Evolutionary conservation across 2,329 filamentous ascomycete genomes (phyloP).

Genomic region (Pseudogymnoascus sp.): DNA sequence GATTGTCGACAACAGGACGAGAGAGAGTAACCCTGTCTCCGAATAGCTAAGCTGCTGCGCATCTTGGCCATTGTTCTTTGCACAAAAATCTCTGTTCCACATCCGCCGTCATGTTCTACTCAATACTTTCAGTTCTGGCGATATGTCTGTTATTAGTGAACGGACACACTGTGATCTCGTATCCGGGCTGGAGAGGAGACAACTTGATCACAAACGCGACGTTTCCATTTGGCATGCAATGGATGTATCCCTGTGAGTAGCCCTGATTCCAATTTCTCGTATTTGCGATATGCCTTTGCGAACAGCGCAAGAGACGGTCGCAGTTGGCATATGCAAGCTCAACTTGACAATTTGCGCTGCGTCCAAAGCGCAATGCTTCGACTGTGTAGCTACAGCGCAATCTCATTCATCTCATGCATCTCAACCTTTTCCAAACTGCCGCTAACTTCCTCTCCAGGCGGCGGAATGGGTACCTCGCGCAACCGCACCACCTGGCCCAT

Average conservation of each 20-base stretch:
- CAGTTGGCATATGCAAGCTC: background rate
- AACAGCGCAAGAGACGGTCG: background rate
- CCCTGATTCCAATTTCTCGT: background rate
- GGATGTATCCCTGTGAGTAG: constrained; percentile 33
- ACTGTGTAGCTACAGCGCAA: background rate
- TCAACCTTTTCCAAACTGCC: constrained; percentile 10
- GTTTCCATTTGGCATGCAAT: constrained; percentile 32
- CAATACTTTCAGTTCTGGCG: background rate
- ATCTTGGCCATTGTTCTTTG: background rate
- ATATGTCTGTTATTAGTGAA: constrained; percentile 26
- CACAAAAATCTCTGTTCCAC: background rate
- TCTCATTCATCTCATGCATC: background rate
- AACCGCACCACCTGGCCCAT: constrained; percentile 94
- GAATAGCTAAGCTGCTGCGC: constrained; percentile 6
- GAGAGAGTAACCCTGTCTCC: background rate
- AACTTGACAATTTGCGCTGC: background rate
- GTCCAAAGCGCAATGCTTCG: background rate
- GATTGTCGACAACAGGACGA: background rate
- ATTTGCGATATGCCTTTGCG: background rate
- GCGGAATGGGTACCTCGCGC: constrained; percentile 64
- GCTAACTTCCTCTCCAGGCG: constrained; percentile 48
- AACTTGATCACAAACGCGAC: constrained; percentile 31
- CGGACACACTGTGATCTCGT: constrained; percentile 34
- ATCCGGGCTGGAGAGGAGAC: constrained; percentile 34
- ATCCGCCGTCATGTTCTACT: background rate